A percentile compares a stretch with the other conserved stretches of the same genome.
phyloP scores from a whole-genome alignment of 1,284 basidiomycete genomes.

The Marasmius fiardii region DNA sequence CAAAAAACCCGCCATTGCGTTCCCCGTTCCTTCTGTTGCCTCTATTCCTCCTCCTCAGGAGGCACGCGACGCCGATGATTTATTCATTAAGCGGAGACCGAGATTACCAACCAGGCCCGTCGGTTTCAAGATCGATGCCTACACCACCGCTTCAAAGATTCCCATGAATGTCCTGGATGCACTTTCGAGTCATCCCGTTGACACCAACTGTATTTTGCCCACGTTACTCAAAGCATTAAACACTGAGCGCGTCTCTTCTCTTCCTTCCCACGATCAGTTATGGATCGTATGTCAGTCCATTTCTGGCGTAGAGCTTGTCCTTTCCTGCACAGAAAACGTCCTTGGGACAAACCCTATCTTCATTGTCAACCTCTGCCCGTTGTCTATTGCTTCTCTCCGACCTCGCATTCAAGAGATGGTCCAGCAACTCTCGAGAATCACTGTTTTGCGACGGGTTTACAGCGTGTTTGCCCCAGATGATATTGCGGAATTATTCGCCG shows the following conservation, averaged over 20 bases:
- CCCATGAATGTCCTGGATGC: neutral
- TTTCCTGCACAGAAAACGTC: slow-evolving; percentile 52
- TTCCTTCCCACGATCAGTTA: slow-evolving; percentile 24
- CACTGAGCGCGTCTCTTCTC: slow-evolving; percentile 4
- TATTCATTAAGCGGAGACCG: no score
- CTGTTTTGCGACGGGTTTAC: slow-evolving; percentile 46
- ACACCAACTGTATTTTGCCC: neutral
- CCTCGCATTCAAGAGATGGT: slow-evolving; percentile 34
- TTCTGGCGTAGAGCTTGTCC: slow-evolving; percentile 44
- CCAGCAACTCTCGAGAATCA: slow-evolving; percentile 23
- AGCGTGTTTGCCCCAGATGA: slow-evolving; percentile 59
- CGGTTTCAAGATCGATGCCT: neutral
- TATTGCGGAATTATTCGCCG: slow-evolving; percentile 46
- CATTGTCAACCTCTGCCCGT: slow-evolving; percentile 40
- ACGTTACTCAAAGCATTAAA: slow-evolving; percentile 5
- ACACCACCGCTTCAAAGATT: neutral
- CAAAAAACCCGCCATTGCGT: no score
- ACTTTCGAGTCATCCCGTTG: neutral
- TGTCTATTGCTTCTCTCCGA: slow-evolving; percentile 29
- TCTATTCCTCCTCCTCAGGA: no score
- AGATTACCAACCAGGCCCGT: no score
- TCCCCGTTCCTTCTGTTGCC: no score
- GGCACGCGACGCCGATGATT: no score
- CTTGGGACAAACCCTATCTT: slow-evolving; percentile 59
- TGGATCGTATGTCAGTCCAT: slow-evolving; percentile 49